Percentiles rank a stretch among this genome's conserved stretches.
phyloP scores from a whole-genome alignment of 768 basidiomycete genomes.

The Russula griseocarnosa region DNA sequence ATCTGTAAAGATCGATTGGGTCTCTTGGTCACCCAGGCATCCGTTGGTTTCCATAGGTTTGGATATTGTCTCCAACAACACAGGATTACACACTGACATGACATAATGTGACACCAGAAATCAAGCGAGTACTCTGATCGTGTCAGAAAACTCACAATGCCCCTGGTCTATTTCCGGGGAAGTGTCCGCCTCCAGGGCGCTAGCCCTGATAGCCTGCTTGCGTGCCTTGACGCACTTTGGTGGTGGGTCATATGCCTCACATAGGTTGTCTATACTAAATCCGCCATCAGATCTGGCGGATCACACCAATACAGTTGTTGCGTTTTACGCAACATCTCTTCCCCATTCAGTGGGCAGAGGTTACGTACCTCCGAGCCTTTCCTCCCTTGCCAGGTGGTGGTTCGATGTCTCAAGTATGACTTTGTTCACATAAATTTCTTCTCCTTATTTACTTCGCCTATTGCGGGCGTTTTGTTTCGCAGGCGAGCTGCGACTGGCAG shows the following conservation, averaged over 20 bases:
- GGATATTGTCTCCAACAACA: conserved; percentile 9
- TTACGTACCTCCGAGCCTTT: conserved; percentile 67
- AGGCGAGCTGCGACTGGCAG: conserved; percentile 76
- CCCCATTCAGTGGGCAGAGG: conserved; percentile 52
- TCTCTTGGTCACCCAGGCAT: conserved; percentile 38
- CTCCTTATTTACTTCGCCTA: conserved; percentile 7
- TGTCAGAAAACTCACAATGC: conserved; percentile 37
- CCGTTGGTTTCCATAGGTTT: conserved; percentile 52
- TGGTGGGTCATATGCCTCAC: conserved; percentile 39
- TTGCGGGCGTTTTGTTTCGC: conserved; percentile 16
- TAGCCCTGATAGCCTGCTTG: conserved; percentile 64
- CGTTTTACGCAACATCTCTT: conserved; percentile 77
- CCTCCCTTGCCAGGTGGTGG: conserved; percentile 71
- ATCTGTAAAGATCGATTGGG: conserved; percentile 60
- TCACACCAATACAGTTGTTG: conserved; percentile 65
- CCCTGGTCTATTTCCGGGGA: conserved; percentile 72
- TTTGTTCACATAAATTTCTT: background rate
- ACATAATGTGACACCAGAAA: conserved; percentile 33
- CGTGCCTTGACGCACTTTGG: conserved; percentile 68
- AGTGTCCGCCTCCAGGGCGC: conserved; percentile 64
- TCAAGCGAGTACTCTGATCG: conserved; percentile 43
- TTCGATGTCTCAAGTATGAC: conserved; percentile 65
- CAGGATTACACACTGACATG: background rate
- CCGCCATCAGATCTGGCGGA: conserved; percentile 55
- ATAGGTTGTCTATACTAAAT: conserved; percentile 1